A percentile compares a stretch with the other conserved stretches of the same genome.
These are phyloP conservation scores for Perkinsus marinus DNA, from an alignment of 169 alveolate genomes.

Conservation along the genomic window DNA sequence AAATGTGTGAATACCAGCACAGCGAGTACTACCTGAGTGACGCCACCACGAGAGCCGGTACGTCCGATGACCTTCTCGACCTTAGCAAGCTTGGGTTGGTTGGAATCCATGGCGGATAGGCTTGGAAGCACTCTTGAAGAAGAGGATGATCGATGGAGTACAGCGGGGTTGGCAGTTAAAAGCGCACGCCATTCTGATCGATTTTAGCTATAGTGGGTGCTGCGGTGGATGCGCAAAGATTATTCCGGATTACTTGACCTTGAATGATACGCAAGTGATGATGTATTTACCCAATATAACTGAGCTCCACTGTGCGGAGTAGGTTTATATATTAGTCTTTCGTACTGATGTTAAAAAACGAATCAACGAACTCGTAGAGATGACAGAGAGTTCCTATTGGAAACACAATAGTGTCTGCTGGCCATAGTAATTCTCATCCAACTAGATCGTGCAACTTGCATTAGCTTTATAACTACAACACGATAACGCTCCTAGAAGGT, in stretches of 20 bases:
- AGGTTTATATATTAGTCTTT: neutral
- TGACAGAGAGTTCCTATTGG: too few relatives aligned
- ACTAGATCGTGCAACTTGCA: too few relatives aligned
- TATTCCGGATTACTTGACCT: neutral
- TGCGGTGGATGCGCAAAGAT: neutral
- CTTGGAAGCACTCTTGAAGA: neutral
- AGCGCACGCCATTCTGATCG: neutral
- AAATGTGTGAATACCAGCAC: too few relatives aligned
- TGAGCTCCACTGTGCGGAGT: neutral
- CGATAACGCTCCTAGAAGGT: too few relatives aligned
- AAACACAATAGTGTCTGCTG: too few relatives aligned
- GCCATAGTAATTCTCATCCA: too few relatives aligned
- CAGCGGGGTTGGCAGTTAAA: neutral
- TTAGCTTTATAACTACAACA: too few relatives aligned
- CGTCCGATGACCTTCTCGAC: conserved; percentile 86
- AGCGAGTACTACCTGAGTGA: conserved; percentile 85
- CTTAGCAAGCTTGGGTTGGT: conserved; percentile 77
- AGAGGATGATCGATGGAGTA: neutral
- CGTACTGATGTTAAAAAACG: neutral
- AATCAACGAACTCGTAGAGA: too few relatives aligned
- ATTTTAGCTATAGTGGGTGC: neutral
- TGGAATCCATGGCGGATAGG: neutral
- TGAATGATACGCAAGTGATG: neutral
- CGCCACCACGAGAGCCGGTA: conserved; percentile 97
- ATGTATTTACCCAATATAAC: neutral